phyloP scores from a whole-genome alignment of 148 eudicot species.

The Rhododendron ovatum region DNA sequence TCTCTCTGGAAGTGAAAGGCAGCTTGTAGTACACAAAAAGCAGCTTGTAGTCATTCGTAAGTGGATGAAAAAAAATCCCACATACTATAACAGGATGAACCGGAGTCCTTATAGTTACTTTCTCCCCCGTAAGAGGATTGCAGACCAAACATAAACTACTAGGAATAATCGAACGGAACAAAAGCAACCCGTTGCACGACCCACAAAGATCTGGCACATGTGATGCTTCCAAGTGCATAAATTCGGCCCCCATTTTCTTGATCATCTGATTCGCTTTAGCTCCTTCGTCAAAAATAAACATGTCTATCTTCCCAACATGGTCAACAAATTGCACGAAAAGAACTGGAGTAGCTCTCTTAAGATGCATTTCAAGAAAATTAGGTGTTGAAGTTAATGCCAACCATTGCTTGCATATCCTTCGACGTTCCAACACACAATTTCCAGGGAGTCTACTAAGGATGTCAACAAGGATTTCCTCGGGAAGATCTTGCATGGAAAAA shows the following conservation, averaged over 20 bases:
- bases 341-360: neutral
- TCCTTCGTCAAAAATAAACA: neutral
- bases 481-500: neutral
- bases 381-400: neutral
- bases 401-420: neutral
- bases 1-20: neutral
- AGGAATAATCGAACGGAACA: neutral
- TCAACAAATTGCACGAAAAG: too few relatives aligned
- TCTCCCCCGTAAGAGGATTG: neutral
- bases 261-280: neutral
- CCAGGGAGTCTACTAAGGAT: neutral
- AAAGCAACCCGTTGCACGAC: neutral
- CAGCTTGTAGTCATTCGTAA: neutral
- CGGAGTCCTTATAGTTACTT: neutral
- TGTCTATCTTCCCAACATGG: too few relatives aligned
- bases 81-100: neutral
- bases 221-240: neutral
- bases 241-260: neutral
- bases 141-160: neutral
- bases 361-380: neutral
- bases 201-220: neutral
- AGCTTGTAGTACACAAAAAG: neutral
- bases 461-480: neutral
- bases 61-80: neutral
- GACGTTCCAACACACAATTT: neutral